phyloP scores from a whole-genome alignment of 257 asterid species.

The Forsythia viridissima region DNA sequence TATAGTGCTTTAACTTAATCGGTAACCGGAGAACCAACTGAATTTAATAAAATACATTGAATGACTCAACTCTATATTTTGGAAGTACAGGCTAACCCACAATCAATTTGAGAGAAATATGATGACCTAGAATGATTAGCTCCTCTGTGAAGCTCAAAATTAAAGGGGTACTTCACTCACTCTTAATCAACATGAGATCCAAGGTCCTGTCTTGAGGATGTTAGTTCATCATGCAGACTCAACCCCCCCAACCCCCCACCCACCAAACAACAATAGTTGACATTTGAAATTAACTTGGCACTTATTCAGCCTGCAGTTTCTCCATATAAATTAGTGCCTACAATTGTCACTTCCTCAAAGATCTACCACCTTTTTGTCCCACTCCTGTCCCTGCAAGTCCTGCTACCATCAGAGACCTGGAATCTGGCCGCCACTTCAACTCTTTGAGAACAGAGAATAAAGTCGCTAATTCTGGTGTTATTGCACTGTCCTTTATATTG shows the following conservation, averaged over 20 bases:
- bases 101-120: background rate
- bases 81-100: slow-evolving; percentile 7
- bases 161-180: background rate
- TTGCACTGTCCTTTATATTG: slow-evolving; percentile 77
- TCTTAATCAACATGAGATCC: background rate
- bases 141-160: background rate
- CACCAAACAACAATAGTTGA: background rate
- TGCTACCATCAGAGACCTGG: slow-evolving; percentile 60
- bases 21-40: background rate
- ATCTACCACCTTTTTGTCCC: slow-evolving; percentile 81
- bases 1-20: slow-evolving; percentile 5
- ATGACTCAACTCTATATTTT: slow-evolving; percentile 8
- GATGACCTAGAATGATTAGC: background rate
- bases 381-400: slow-evolving; percentile 84
- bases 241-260: background rate
- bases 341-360: slow-evolving; percentile 57
- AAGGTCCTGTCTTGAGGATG: background rate
- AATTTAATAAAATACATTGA: slow-evolving; percentile 17
- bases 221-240: slow-evolving; percentile 1
- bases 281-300: background rate
- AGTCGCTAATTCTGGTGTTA: slow-evolving; percentile 76
- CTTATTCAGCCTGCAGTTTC: background rate
- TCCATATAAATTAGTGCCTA: slow-evolving; percentile 7
- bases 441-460: slow-evolving; percentile 79
- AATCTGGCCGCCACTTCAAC: slow-evolving; percentile 90